These are phyloP conservation scores for Cymbopogon flexuosus DNA, from an alignment of 202 grass and related monocot genomes.

Conservation along the genomic window DNA sequence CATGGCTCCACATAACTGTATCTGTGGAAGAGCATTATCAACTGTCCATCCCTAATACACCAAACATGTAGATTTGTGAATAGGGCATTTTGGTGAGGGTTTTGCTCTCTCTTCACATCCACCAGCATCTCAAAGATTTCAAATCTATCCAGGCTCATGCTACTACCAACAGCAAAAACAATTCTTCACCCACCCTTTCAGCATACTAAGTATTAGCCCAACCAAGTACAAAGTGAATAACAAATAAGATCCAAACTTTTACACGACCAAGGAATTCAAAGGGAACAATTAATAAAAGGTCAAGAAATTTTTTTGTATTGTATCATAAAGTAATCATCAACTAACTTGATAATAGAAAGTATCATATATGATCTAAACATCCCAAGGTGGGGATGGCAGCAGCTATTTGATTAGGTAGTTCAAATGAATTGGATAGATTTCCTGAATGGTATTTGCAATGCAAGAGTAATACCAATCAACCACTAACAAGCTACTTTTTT, in stretches of 20 bases:
- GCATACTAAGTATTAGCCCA: background rate
- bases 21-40: background rate
- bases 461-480: background rate
- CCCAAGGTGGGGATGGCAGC: background rate
- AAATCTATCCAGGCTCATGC: background rate
- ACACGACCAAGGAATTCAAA: background rate
- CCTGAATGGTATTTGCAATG: background rate
- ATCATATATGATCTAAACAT: background rate
- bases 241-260: background rate
- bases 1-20: background rate
- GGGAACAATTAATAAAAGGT: background rate
- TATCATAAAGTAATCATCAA: background rate
- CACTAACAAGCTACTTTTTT: background rate
- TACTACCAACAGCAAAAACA: background rate
- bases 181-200: background rate
- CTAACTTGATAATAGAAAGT: background rate
- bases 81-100: background rate
- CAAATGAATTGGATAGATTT: constrained; percentile 1
- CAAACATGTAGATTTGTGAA: background rate
- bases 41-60: background rate
- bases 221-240: background rate
- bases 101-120: background rate
- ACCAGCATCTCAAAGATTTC: background rate
- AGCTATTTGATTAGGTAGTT: background rate
- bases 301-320: background rate